A percentile compares a stretch with the other conserved stretches of the same genome.
Conservation (phyloP, 75 land plant species). For the Chamaecyparis obtusa region DNA sequence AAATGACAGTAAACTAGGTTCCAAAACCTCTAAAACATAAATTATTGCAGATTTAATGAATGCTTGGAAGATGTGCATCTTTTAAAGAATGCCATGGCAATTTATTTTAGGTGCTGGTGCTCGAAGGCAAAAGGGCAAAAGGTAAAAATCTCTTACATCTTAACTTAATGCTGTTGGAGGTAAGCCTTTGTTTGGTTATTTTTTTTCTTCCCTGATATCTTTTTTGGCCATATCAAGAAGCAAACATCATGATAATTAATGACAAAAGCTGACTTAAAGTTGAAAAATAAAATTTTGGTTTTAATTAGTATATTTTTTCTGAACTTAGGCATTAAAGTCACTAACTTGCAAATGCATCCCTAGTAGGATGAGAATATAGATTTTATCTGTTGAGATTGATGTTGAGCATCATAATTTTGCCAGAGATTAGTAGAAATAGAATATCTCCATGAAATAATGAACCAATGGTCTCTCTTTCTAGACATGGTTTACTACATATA, state of each 20-base stretch:
- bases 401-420: background rate
- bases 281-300: background rate
- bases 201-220: background rate
- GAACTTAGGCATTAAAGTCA: background rate
- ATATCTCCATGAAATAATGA: background rate
- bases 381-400: background rate
- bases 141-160: background rate
- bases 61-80: background rate
- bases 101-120: background rate
- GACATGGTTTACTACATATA: background rate
- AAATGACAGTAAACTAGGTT: no score
- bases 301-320: background rate
- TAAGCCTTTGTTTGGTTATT: background rate
- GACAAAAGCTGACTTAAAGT: background rate
- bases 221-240: background rate
- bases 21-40: background rate
- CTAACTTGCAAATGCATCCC: background rate
- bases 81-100: background rate
- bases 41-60: background rate
- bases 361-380: background rate
- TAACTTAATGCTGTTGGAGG: background rate
- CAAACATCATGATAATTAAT: background rate
- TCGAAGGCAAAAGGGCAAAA: background rate
- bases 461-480: background rate
- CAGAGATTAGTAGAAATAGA: background rate